Evolutionary conservation across 192 early-diverging fungal genomes (phyloP), one percentile per base, ranked within the genome.

Genomic region (Entrophospora sp.): DNA sequence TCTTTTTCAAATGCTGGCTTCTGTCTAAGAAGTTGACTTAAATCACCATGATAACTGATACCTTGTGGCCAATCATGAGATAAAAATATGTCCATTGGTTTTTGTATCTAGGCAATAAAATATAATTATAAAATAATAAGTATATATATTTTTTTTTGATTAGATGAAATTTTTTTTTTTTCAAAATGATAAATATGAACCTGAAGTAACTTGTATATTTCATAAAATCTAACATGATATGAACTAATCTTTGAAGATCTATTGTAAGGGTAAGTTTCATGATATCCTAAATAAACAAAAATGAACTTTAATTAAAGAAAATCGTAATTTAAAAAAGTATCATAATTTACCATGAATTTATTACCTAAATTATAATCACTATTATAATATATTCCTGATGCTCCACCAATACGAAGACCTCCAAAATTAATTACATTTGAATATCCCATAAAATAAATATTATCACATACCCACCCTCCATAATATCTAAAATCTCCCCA

Each of bases 61-160:
- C 84, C 85, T 44, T 82, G 77, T 1, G 97, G 97, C 97, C 97
- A 99, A 66, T 99, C 97, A 69, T 99, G 97, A 5, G 92, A 92
- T 0, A 97, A 63, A 53, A 99, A 90, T 18, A 97, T 79, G 56
- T 99, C 94, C 38, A 99, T 52, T 0, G 91, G 90, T 25, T 79
- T 6, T 9, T 40, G 38, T 9, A 9, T 40, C 7, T 6, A 40
- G 38, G 6, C 38, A 14, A 40, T 40, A 9, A 40, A 40, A 9
- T 9, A 40, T 40, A 40, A 40, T 40, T 9, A 40, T 40, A 48
- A 48, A 18, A 48, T n/a, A 18, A 48, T n/a, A 5, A 18, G 20
- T 18, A 48, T 18, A 18, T 5, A 40, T 48, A 18, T 18, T 48
- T n/a, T 18, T 48, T 5, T 38, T 14, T 32, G 28, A 18, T 20